Evolutionary conservation across 495 filamentous ascomycete genomes (phyloP).

Genomic region (Penicillium fimorum): DNA sequence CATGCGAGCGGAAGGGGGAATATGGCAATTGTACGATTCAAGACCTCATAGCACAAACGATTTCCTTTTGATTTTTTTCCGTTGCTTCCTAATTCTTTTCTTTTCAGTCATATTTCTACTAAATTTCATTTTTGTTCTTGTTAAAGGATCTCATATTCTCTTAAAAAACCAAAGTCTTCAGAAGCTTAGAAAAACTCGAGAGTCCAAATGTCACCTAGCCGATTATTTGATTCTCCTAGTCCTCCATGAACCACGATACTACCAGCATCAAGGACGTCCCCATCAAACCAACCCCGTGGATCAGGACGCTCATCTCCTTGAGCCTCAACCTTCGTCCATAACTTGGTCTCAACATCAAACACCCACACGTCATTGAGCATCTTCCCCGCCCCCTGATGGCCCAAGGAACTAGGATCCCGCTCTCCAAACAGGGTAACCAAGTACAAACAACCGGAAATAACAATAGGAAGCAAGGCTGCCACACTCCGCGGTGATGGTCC

Average conservation of each 20-base stretch:
- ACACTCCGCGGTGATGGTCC: constrained; percentile 45
- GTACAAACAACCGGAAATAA: constrained; percentile 52
- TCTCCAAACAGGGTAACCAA: constrained; percentile 71
- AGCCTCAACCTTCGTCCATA: constrained; percentile 51
- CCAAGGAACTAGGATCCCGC: constrained; percentile 56
- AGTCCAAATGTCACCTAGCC: constrained; percentile 49
- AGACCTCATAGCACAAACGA: constrained; percentile 25
- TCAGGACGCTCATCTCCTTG: constrained; percentile 44
- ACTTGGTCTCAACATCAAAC: constrained; percentile 58
- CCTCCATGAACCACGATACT: constrained; percentile 48
- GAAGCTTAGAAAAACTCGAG: constrained; percentile 11
- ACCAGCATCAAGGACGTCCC: constrained; percentile 28
- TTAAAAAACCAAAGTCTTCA: neutral
- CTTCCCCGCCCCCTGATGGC: constrained; percentile 64
- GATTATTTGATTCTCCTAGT: constrained; percentile 44
- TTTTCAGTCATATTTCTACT: constrained; percentile 32
- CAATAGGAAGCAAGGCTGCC: constrained; percentile 42
- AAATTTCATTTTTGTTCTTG: constrained; percentile 14
- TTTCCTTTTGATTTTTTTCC: constrained; percentile 19
- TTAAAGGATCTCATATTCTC: neutral
- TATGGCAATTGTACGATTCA: constrained; percentile 28
- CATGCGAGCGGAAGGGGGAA: constrained; percentile 13
- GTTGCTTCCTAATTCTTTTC: constrained; percentile 12
- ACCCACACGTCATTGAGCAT: constrained; percentile 74
- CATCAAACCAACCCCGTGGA: constrained; percentile 47